Base-by-base conservation (phyloP, 163 green algal genomes). In the Scenedesmus sp. region DNA sequence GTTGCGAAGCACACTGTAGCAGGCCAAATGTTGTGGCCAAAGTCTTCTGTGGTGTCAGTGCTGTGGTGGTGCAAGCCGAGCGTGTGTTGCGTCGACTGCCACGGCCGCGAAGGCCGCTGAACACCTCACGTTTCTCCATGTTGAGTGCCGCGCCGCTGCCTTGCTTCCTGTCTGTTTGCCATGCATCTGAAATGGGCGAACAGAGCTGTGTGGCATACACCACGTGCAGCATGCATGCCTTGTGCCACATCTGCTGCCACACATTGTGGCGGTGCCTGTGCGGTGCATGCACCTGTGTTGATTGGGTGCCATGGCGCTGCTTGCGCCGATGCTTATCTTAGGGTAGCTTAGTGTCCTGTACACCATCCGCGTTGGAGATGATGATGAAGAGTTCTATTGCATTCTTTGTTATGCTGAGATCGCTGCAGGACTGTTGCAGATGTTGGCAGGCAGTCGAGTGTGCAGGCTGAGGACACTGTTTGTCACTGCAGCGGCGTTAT, bases 1-100 rank as follows among this genome's bases (percentile, higher is more conserved):
- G 23, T 4, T 5, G 46, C 0, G 3, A 79, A 79, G 70, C 70
- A 52, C 46, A 23, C 70, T 20, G 52, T 23, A 79, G 23, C 70
- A 79, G 70, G 70, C 70, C 70, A 79, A 13, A 13, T 79, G 70
- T 79, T 79, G 67, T 79, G 70, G 70, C 70, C 70, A 79, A 23
- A n/a, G 5, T 79, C 23, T 52, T 8, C 4, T 79, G 70, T 79
- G 23, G 46, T 76, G 16, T 5, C 66, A 34, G 66, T 76, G 70
- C 70, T 79, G 70, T 79, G 70, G 67, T 77, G 18, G 18, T 34
- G 16, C 3, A 8, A 73, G 20, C 18, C 67, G 18, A 77, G 67
- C 12, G 67, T 46, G 67, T 34, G 67, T 77, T 18, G 67, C 34
- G 70, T 79, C 70, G 70, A 79, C 70, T 13, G 8, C 5, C 46